Evolutionary conservation across 305 asterid genomes (phyloP).

Genomic region (Solanum aculeatissimum): DNA sequence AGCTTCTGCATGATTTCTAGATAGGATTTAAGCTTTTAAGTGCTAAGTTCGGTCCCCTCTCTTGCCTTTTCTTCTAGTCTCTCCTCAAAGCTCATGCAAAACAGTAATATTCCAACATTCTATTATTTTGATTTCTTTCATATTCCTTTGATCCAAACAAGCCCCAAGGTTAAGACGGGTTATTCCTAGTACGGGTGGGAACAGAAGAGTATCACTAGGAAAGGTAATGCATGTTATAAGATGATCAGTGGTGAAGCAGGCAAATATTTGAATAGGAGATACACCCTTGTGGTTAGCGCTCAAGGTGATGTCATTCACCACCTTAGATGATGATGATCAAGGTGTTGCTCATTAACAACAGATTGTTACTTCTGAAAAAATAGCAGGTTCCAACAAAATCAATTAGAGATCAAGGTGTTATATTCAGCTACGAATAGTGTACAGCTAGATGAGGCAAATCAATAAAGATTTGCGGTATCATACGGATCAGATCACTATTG

Average conservation of each 20-base stretch:
- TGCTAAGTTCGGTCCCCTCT: not conserved
- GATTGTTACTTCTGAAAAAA: not conserved
- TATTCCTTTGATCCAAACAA: not conserved
- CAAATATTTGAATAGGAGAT: not conserved
- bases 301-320: not conserved
- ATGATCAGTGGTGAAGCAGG: not conserved
- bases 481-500: not conserved
- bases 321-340: not conserved
- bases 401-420: not conserved
- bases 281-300: not conserved
- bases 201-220: not conserved
- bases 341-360: not conserved
- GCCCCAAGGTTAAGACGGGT: not conserved
- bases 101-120: not conserved
- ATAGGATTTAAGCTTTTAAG: not conserved
- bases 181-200: not conserved
- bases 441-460: not conserved
- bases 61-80: not conserved
- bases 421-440: not conserved
- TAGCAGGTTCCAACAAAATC: not conserved
- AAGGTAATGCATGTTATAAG: not conserved
- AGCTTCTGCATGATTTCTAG: not conserved
- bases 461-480: not conserved
- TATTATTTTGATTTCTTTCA: not conserved
- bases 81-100: not conserved